These are phyloP conservation scores for Neurospora sublineolata DNA, from an alignment of 495 filamentous ascomycete genomes.

Conservation along the genomic window DNA sequence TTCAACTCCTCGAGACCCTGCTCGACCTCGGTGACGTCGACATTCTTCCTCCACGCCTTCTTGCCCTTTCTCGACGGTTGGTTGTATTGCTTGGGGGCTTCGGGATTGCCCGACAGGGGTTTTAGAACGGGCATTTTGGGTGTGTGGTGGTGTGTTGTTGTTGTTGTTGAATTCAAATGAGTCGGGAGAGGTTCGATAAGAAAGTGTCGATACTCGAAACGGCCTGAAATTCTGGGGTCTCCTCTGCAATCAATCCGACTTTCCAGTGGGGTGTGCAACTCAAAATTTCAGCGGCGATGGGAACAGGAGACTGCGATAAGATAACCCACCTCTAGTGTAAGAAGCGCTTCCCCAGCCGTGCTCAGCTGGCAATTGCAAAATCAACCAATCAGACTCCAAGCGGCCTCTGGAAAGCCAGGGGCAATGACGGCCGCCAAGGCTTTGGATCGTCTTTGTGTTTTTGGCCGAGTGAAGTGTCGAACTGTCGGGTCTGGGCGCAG, in stretches of 20 bases:
- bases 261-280: neutral
- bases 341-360: neutral
- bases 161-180: neutral
- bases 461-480: neutral
- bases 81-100: constrained; percentile 44
- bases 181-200: neutral
- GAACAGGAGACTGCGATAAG: constrained; percentile 8
- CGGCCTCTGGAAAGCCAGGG: too few species aligned
- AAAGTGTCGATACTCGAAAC: neutral
- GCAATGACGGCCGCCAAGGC: constrained; percentile 24
- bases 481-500: neutral
- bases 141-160: constrained; percentile 2
- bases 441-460: constrained; percentile 1
- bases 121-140: constrained; percentile 20
- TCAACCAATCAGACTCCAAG: neutral
- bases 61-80: constrained; percentile 95
- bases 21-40: constrained; percentile 77
- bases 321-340: too few species aligned
- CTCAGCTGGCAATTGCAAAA: neutral
- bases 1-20: constrained; percentile 72
- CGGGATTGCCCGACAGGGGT: constrained; percentile 21
- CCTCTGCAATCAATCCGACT: neutral
- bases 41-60: constrained; percentile 97
- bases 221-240: neutral
- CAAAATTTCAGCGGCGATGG: constrained; percentile 14